Evolutionary conservation across 1,284 basidiomycete species (phyloP).

Genomic region (Neotropicomus parvogracilis): DNA sequence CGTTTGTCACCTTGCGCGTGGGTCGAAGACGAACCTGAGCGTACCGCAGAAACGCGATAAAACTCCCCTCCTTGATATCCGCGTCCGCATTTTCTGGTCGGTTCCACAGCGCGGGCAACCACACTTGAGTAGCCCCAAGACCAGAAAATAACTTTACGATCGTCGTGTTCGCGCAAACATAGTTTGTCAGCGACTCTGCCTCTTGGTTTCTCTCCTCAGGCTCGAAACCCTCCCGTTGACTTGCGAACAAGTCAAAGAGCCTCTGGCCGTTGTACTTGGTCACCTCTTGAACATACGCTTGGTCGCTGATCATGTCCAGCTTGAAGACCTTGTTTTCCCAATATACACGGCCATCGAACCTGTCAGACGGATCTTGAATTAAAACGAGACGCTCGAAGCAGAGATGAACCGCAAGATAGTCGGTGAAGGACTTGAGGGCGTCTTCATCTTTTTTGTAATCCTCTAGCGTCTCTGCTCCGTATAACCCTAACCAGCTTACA

Average conservation of each 20-base stretch:
- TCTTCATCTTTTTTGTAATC: neutral
- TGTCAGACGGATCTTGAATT: conserved; percentile 9
- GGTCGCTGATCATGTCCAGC: conserved; percentile 6
- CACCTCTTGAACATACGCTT: conserved; percentile 4
- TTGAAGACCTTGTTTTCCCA: conserved; percentile 10
- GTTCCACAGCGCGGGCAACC: conserved; percentile 9
- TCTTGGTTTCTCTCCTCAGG: conserved; percentile 6
- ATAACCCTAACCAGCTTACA: conserved; percentile 6
- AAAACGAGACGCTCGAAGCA: conserved; percentile 5
- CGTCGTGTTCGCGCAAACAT: conserved; percentile 8
- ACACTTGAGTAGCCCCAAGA: neutral
- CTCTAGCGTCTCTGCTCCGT: neutral
- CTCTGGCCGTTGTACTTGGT: conserved; percentile 5
- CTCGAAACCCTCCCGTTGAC: conserved; percentile 8
- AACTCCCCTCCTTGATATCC: conserved; percentile 10
- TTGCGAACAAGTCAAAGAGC: conserved; percentile 12
- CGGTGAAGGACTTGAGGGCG: conserved; percentile 3
- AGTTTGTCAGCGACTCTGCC: conserved; percentile 6
- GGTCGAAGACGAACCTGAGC: conserved; percentile 9
- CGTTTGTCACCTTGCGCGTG: conserved; percentile 1
- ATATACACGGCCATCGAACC: conserved; percentile 9
- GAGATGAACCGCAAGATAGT: conserved; percentile 7
- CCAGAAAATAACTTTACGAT: conserved; percentile 12
- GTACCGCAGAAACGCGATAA: conserved; percentile 9
- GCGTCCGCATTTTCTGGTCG: conserved; percentile 3